phyloP scores from a whole-genome alignment of 2,329 filamentous ascomycete species.

The Coniosporium tulheliwenetii region DNA sequence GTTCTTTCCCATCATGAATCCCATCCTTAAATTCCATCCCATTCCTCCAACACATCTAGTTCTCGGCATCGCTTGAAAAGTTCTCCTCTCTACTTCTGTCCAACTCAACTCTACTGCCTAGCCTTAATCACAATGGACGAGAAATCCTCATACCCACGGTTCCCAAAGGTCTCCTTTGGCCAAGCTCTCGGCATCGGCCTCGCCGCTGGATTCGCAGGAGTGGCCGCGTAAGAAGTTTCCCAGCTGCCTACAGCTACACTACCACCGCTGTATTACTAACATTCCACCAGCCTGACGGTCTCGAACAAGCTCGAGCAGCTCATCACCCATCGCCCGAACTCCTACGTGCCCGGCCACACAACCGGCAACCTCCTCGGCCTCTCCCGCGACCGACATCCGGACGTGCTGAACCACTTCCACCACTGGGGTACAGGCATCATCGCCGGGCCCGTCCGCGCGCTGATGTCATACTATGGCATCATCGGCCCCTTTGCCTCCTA shows the following conservation, averaged over 20 bases:
- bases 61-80: too few species aligned
- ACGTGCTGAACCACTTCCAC: slow-evolving; percentile 12
- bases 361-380: slow-evolving; percentile 13
- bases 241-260: too few species aligned
- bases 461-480: slow-evolving; percentile 16
- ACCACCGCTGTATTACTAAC: not conserved
- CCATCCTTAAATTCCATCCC: too few species aligned
- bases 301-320: slow-evolving; percentile 14
- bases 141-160: slow-evolving; percentile 8
- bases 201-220: slow-evolving; percentile 1
- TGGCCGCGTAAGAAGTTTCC: too few species aligned
- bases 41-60: too few species aligned
- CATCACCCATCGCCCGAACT: slow-evolving; percentile 13
- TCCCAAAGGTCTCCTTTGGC: slow-evolving; percentile 9
- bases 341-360: slow-evolving; percentile 16
- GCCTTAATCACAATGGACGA: slow-evolving; percentile 1
- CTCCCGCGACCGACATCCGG: slow-evolving; percentile 4
- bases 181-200: slow-evolving; percentile 8
- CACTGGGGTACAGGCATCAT: slow-evolving; percentile 16
- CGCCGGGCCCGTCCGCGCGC: slow-evolving; percentile 11
- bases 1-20: too few species aligned
- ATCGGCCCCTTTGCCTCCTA: slow-evolving; percentile 16
- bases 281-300: slow-evolving; percentile 11
- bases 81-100: too few species aligned
- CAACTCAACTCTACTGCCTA: too few species aligned